Percentiles rank a stretch among this genome's conserved stretches.
Evolutionary conservation across 2,329 filamentous ascomycete species (phyloP).

Genomic region (Hypoxylon sp.): DNA sequence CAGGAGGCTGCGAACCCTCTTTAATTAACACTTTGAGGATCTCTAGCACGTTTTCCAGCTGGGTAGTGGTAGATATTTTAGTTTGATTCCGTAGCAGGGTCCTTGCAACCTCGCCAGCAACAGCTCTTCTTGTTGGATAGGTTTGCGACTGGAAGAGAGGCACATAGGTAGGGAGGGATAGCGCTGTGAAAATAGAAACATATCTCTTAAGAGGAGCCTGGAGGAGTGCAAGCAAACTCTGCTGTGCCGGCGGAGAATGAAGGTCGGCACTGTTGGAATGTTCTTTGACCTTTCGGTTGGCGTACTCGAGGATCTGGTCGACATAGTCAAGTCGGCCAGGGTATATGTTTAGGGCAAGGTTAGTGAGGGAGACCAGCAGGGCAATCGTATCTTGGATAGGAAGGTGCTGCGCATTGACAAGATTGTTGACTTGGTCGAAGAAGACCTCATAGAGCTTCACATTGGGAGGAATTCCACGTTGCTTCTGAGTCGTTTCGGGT

Average conservation of each 20-base stretch:
- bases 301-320: conserved; percentile 92
- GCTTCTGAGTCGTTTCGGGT: conserved; percentile 54
- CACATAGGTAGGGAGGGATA: conserved; percentile 92
- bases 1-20: conserved; percentile 87
- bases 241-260: conserved; percentile 88
- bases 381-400: conserved; percentile 96
- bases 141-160: conserved; percentile 92
- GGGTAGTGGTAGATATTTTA: conserved; percentile 80
- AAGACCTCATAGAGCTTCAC: conserved; percentile 97
- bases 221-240: conserved; percentile 90
- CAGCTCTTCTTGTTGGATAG: conserved; percentile 90
- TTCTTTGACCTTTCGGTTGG: conserved; percentile 86
- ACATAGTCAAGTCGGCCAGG: conserved; percentile 94
- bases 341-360: conserved; percentile 96
- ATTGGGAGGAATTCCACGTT: conserved; percentile 76
- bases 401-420: conserved; percentile 91
- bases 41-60: conserved; percentile 90
- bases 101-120: conserved; percentile 89
- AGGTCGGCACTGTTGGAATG: conserved; percentile 96
- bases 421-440: conserved; percentile 93
- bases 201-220: conserved; percentile 92
- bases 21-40: conserved; percentile 92
- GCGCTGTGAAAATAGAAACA: conserved; percentile 93
- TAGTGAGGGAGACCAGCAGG: conserved; percentile 91
- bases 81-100: conserved; percentile 88